phyloP scores from a whole-genome alignment of 2,329 filamentous ascomycete species.

The Colletotrichum graminicola region DNA sequence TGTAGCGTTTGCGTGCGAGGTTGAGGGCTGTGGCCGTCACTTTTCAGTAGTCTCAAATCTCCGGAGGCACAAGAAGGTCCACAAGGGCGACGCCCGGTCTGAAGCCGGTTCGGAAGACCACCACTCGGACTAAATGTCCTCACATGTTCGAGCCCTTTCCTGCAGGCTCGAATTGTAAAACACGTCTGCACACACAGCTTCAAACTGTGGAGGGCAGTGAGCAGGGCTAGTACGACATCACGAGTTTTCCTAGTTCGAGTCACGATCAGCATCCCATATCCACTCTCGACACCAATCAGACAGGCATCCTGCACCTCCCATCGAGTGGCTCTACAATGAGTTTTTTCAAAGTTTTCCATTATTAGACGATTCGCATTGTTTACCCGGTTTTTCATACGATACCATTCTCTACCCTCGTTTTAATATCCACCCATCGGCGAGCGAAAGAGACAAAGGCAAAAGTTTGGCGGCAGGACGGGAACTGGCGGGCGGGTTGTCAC shows the following conservation, averaged over 20 bases:
- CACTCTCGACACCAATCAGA: slow-evolving; percentile 27
- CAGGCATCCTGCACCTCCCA: slow-evolving; percentile 5
- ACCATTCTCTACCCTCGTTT: slow-evolving; percentile 42
- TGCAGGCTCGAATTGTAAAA: slow-evolving; percentile 4
- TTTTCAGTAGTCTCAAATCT: slow-evolving; percentile 98
- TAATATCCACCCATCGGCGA: slow-evolving; percentile 42
- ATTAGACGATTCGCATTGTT: slow-evolving; percentile 33
- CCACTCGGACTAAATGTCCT: slow-evolving; percentile 64
- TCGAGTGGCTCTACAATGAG: slow-evolving; percentile 15
- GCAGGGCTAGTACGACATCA: slow-evolving; percentile 39
- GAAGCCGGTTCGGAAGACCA: slow-evolving; percentile 74
- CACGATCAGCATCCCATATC: slow-evolving; percentile 37
- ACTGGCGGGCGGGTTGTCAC: slow-evolving; percentile 33
- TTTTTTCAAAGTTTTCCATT: background rate
- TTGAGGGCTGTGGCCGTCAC: slow-evolving; percentile 93
- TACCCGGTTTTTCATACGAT: slow-evolving; percentile 25
- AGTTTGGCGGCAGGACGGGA: slow-evolving; percentile 33
- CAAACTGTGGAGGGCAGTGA: background rate
- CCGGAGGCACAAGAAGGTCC: slow-evolving; percentile 93
- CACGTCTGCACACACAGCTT: background rate
- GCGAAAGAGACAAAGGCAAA: slow-evolving; percentile 38
- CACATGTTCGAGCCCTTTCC: background rate
- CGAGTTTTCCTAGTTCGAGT: slow-evolving; percentile 40
- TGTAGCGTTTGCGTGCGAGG: slow-evolving; percentile 90
- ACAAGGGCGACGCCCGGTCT: slow-evolving; percentile 80